Evolutionary conservation across 345 rosid species (phyloP).

Genomic region (Heritiera littoralis): DNA sequence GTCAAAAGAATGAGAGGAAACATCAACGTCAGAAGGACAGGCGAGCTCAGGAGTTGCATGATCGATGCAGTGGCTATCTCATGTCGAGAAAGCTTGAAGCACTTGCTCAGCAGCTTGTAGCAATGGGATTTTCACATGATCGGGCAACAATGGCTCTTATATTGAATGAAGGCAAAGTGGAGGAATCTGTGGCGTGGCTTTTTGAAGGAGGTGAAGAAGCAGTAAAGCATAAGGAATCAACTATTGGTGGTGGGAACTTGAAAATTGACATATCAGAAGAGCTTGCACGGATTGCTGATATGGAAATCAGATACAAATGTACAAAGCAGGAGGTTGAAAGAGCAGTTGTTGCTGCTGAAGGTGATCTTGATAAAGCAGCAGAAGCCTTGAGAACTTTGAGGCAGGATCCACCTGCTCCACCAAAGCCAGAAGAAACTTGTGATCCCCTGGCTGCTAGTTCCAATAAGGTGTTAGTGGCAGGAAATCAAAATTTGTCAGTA

Average conservation of each 20-base stretch:
- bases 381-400: conserved; percentile 49
- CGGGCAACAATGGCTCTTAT: conserved; percentile 82
- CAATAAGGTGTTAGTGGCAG: conserved; percentile 35
- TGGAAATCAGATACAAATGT: conserved; percentile 62
- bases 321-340: conserved; percentile 87
- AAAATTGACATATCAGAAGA: conserved; percentile 86
- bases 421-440: conserved; percentile 60
- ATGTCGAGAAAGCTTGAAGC: conserved; percentile 89
- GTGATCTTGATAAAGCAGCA: conserved; percentile 70
- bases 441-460: conserved; percentile 48
- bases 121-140: conserved; percentile 86
- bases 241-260: conserved; percentile 52
- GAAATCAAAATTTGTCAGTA: conserved; percentile 41
- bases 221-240: conserved; percentile 46
- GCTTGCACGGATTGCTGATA: conserved; percentile 65
- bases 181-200: conserved; percentile 83
- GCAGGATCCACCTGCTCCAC: conserved; percentile 49
- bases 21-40: conserved; percentile 93
- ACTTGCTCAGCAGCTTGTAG: conserved; percentile 79
- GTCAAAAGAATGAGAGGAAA: conserved; percentile 88
- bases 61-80: conserved; percentile 72
- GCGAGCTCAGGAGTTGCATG: conserved; percentile 85
- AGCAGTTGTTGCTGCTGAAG: conserved; percentile 67
- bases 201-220: conserved; percentile 76
- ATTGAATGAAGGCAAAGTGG: conserved; percentile 83